Conservation (phyloP, 768 basidiomycete genomes). For the Sutorius australiensis region DNA sequence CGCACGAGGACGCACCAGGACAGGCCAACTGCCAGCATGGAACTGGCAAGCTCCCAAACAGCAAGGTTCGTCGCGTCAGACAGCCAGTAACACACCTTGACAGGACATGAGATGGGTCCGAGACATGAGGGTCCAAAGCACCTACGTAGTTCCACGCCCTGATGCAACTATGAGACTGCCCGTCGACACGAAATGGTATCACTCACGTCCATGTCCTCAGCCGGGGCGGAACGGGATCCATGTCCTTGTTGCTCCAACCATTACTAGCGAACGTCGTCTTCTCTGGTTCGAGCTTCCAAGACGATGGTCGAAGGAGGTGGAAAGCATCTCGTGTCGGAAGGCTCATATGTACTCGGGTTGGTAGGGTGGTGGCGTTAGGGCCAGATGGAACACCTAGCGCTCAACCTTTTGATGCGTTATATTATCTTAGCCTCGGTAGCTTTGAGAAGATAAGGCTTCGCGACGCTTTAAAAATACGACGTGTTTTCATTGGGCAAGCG, state of each 20-base stretch:
- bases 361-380: not conserved
- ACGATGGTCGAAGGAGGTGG: slow-evolving; percentile 16
- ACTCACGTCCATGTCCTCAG: slow-evolving; percentile 56
- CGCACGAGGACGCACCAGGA: slow-evolving; percentile 46
- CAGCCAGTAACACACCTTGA: slow-evolving; percentile 29
- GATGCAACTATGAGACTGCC: not conserved
- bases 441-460: slow-evolving; percentile 5
- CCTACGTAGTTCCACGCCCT: slow-evolving; percentile 61
- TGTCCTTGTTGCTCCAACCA: slow-evolving; percentile 70
- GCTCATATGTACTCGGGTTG: slow-evolving; percentile 5
- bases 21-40: slow-evolving; percentile 71
- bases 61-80: slow-evolving; percentile 38
- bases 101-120: slow-evolving; percentile 13
- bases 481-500: not conserved
- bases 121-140: slow-evolving; percentile 39
- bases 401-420: slow-evolving; percentile 5
- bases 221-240: slow-evolving; percentile 66
- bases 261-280: slow-evolving; percentile 54
- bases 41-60: slow-evolving; percentile 52
- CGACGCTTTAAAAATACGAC: not conserved
- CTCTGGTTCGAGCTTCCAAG: slow-evolving; percentile 20
- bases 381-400: not conserved
- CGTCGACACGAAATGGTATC: not conserved
- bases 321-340: not conserved
- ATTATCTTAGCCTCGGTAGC: slow-evolving; percentile 6